Evolutionary conservation across 306 rosid genomes (phyloP), one percentile per base, ranked within the genome.

Genomic region (Urtica urens): DNA sequence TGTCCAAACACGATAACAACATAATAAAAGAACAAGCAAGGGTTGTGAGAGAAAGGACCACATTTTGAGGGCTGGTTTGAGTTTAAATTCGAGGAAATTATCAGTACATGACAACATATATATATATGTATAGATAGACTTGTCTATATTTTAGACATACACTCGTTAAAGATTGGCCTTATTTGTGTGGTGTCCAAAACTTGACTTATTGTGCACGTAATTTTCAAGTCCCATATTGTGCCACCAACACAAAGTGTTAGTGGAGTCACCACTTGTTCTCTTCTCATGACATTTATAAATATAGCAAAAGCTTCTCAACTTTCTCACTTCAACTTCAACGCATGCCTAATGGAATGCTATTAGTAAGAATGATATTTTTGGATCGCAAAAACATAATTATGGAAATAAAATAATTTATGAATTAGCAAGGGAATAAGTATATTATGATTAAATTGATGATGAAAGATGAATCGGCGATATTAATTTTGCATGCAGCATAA

Each of bases 201-300:
- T 31, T 50, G 55, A 31, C 55, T 10, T 13, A 26, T 15, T 15
- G n/a, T 49, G 54, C 54, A 17, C 30, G 54, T 49, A 49, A 49
- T 17, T 49, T 27, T 49, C 38, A 49, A 49, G 23, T 27, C 17
- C 7, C 21, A 27, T 38, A 7, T 48, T 48, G 19, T 28, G n/a
- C 38, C 24, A 9, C 23, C 38, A 28, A 17, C 35, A 28, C 54
- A 49, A 23, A 21, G 15, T 9, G 33, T 28, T 9, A 17, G 40
- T 30, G 16, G 38, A 49, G 38, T 49, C 40, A 49, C 14, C 39
- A 49, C 54, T 39, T 49, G 6, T 29, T 28, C 2, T 46, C 21
- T 14, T 20, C 11, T 49, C 29, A 23, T n/a, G n/a, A n/a, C n/a
- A n/a, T n/a, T n/a, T n/a, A n/a, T n/a, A n/a, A n/a, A n/a, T 6